These are phyloP conservation scores for Talaromyces atroroseus DNA, from an alignment of 2,329 filamentous ascomycete genomes.

Conservation along the genomic window DNA sequence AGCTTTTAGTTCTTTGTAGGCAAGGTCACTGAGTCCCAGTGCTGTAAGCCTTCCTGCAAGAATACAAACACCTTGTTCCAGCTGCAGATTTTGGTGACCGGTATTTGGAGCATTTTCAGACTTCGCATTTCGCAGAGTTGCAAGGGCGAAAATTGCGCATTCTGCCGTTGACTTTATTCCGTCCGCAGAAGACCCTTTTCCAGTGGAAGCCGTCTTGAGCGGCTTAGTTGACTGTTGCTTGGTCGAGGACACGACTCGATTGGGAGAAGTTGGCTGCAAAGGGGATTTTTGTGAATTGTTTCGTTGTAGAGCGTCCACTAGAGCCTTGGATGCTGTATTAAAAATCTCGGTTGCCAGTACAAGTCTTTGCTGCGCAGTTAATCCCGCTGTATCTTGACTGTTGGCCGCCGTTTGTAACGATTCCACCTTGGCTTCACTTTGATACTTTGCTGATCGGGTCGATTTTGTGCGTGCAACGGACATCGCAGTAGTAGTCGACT, in stretches of 20 bases:
- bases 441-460: constrained; percentile 21
- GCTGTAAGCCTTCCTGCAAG: constrained; percentile 38
- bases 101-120: constrained; percentile 22
- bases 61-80: constrained; percentile 40
- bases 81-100: constrained; percentile 30
- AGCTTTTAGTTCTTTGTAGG: constrained; percentile 35
- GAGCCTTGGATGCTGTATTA: constrained; percentile 39
- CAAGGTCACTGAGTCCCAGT: constrained; percentile 36
- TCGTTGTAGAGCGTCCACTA: constrained; percentile 35
- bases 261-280: constrained; percentile 27
- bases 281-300: constrained; percentile 16
- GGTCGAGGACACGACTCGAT: constrained; percentile 22
- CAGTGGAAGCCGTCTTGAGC: constrained; percentile 6
- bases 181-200: constrained; percentile 15
- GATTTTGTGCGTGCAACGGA: constrained; percentile 22
- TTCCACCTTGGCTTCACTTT: constrained; percentile 21
- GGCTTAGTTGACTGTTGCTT: constrained; percentile 15
- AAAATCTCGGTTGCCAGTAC: constrained; percentile 43
- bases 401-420: constrained; percentile 22
- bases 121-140: constrained; percentile 33
- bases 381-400: constrained; percentile 19
- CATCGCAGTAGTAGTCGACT: constrained; percentile 21
- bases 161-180: constrained; percentile 32
- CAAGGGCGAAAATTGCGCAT: constrained; percentile 36
- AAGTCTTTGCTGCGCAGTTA: constrained; percentile 35